These are phyloP conservation scores for Simplicillium sp. DNA, from an alignment of 2,329 filamentous ascomycete genomes.

Conservation along the genomic window DNA sequence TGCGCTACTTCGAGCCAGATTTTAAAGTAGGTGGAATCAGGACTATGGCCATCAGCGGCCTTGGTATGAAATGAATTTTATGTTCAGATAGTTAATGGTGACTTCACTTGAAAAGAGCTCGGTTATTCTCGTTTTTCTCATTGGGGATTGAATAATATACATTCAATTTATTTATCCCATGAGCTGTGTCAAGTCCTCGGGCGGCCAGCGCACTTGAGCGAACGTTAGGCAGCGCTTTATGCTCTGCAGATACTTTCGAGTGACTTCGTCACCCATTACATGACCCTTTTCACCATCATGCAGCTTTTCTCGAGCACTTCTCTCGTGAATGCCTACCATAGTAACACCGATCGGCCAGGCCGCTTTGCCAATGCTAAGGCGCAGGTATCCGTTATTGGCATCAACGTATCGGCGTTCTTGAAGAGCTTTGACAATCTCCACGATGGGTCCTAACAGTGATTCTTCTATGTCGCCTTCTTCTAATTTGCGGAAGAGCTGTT, in stretches of 20 bases:
- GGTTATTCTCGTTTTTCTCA: too few relatives aligned
- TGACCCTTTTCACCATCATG: slow-evolving; percentile 83
- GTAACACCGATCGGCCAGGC: slow-evolving; percentile 99
- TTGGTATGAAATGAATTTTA: too few relatives aligned
- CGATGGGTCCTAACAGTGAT: slow-evolving; percentile 68
- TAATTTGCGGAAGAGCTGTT: slow-evolving; percentile 72
- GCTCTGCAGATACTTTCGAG: slow-evolving; percentile 91
- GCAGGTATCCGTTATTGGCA: slow-evolving; percentile 89
- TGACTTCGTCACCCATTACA: slow-evolving; percentile 94
- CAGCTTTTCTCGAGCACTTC: slow-evolving; percentile 88
- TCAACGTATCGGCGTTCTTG: slow-evolving; percentile 90
- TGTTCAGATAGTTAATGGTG: too few relatives aligned
- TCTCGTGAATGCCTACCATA: slow-evolving; percentile 99
- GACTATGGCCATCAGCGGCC: too few relatives aligned
- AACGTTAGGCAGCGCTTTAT: slow-evolving; percentile 96
- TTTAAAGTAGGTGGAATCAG: too few relatives aligned
- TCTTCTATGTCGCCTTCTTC: slow-evolving; percentile 74
- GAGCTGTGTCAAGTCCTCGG: slow-evolving; percentile 81
- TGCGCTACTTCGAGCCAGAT: too few relatives aligned
- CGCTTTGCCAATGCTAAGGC: slow-evolving; percentile 88
- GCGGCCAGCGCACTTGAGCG: slow-evolving; percentile 93
- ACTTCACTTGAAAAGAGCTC: too few relatives aligned
- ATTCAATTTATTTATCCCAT: slow-evolving; percentile 58
- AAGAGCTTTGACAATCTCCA: slow-evolving; percentile 85
- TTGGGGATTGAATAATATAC: too few relatives aligned